Conservation (phyloP, 139 green algal genomes). For the Deuterostichococcus epilithicus region DNA sequence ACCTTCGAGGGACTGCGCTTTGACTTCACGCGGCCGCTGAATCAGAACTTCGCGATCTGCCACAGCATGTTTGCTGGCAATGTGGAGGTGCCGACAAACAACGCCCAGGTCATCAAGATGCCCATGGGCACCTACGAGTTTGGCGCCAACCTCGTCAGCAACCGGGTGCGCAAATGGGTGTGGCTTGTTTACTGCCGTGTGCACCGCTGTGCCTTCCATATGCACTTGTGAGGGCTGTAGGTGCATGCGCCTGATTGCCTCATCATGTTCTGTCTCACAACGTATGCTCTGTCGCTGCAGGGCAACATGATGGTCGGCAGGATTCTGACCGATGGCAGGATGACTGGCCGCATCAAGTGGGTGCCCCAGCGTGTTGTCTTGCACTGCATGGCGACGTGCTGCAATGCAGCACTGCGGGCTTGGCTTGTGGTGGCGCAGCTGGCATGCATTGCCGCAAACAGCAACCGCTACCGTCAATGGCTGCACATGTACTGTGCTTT, state of each 20-base stretch:
- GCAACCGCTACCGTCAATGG: neutral
- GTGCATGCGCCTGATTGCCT: neutral
- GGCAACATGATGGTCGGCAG: conserved; percentile 82
- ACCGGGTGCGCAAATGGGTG: conserved; percentile 35
- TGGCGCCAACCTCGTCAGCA: conserved; percentile 92
- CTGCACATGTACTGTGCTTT: neutral
- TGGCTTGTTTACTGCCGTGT: neutral
- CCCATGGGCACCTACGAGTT: conserved; percentile 94
- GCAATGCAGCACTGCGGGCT: conserved; percentile 3
- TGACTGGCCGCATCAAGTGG: conserved; percentile 79
- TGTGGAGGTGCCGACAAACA: conserved; percentile 78
- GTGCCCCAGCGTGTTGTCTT: neutral
- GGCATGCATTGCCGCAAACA: no score
- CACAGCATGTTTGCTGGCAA: conserved; percentile 94
- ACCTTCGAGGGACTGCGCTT: conserved; percentile 95
- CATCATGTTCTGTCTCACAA: conserved; percentile 2
- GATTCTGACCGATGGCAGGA: conserved; percentile 80
- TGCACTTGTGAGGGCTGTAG: neutral
- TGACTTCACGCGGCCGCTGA: conserved; percentile 96
- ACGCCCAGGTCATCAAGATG: conserved; percentile 75
- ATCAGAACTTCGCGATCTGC: conserved; percentile 94
- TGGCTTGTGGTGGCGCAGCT: no score
- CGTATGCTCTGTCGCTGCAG: conserved; percentile 8
- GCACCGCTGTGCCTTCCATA: neutral
- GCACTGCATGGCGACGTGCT: neutral